A percentile compares a stretch with the other conserved stretches of the same genome.
Evolutionary conservation across 2,329 filamentous ascomycete genomes (phyloP).

Genomic region (Pyrenophora tritici-repentis): DNA sequence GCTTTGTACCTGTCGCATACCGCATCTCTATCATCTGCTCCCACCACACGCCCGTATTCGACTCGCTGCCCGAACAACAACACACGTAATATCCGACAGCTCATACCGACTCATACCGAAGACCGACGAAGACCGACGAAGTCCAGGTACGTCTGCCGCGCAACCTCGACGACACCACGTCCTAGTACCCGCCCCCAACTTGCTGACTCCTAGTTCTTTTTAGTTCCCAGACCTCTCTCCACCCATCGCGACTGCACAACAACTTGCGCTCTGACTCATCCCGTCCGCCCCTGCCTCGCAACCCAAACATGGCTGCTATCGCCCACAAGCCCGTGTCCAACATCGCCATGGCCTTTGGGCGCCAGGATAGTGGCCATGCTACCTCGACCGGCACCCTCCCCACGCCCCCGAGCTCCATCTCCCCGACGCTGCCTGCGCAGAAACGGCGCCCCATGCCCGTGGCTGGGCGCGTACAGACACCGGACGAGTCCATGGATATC

Average conservation of each 20-base stretch:
- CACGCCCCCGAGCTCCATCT: constrained; percentile 95
- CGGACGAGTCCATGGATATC: constrained; percentile 71
- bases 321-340: constrained; percentile 47
- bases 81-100: constrained; percentile 1
- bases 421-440: constrained; percentile 81
- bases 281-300: constrained; percentile 30
- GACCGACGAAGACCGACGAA: neutral
- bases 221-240: constrained; percentile 3
- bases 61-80: neutral
- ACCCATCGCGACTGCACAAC: constrained; percentile 19
- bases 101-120: neutral
- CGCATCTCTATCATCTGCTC: constrained; percentile 29
- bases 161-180: neutral
- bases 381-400: constrained; percentile 62
- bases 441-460: constrained; percentile 65
- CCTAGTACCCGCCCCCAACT: neutral
- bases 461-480: constrained; percentile 53
- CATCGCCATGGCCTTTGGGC: constrained; percentile 48
- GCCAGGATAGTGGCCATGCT: constrained; percentile 36
- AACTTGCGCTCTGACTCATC: constrained; percentile 32
- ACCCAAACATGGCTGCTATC: constrained; percentile 44
- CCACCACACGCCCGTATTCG: constrained; percentile 5
- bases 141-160: constrained; percentile 11
- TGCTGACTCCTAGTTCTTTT: neutral
- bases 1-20: constrained; percentile 21